A percentile compares a stretch with the other conserved stretches of the same genome.
These are phyloP conservation scores for Aegilops speltoides DNA, from an alignment of 176 grass and related monocot species.

Conservation along the genomic window DNA sequence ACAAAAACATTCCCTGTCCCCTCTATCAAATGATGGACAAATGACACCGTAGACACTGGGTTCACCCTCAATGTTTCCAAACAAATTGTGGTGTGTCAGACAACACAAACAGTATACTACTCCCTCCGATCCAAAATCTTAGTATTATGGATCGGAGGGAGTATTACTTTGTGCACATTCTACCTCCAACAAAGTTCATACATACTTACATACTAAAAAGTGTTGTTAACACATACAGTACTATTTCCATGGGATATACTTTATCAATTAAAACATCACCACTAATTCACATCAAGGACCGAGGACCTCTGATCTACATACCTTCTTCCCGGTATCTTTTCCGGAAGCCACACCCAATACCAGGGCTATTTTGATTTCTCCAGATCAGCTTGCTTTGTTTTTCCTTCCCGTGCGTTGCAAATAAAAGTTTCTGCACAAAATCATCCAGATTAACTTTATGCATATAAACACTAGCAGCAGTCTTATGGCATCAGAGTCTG, in stretches of 20 bases:
- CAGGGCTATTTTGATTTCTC: conserved; percentile 70
- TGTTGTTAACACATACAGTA: not conserved
- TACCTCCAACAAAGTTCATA: not conserved
- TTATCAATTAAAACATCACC: conserved; percentile 35
- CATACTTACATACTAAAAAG: not conserved
- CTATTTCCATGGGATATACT: conserved; percentile 19
- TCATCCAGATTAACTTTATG: conserved; percentile 21
- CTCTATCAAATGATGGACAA: not conserved
- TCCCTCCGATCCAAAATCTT: too few species aligned
- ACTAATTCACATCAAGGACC: not conserved
- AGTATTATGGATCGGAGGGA: too few species aligned
- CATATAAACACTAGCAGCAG: conserved; percentile 11
- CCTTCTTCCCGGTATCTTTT: conserved; percentile 68
- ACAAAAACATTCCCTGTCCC: not conserved
- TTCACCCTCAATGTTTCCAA: not conserved
- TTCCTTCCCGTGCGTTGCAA: conserved; percentile 74
- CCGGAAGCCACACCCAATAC: conserved; percentile 46
- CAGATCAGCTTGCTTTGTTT: conserved; percentile 92
- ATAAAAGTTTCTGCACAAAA: conserved; percentile 81
- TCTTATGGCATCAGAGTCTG: not conserved
- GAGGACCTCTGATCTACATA: conserved; percentile 26
- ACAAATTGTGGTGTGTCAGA: not conserved
- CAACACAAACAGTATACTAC: not conserved
- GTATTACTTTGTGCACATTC: not conserved
- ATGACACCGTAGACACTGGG: not conserved